Conservation (phyloP, 2,329 filamentous ascomycete species). For the Ceratocystis variospora region DNA sequence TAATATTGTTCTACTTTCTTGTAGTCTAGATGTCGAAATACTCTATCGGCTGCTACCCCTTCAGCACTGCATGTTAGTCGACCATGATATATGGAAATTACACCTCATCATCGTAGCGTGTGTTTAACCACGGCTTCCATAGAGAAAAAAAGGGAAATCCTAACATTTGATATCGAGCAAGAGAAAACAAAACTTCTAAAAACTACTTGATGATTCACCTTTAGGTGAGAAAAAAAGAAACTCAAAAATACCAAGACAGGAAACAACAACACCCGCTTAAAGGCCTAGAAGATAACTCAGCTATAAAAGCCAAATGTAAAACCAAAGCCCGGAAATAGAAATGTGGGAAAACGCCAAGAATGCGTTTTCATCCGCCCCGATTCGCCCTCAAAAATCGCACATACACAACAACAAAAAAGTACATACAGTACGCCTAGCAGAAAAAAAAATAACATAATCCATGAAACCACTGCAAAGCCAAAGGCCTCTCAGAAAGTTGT, state of each 20-base stretch:
- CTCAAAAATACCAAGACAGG: background rate
- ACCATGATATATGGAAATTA: too few species aligned
- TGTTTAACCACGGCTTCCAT: background rate
- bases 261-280: background rate
- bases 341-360: background rate
- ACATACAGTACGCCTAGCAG: conserved; percentile 3
- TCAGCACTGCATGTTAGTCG: too few species aligned
- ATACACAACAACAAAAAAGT: background rate
- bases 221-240: background rate
- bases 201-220: background rate
- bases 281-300: background rate
- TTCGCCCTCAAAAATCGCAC: background rate
- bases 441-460: background rate
- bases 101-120: background rate
- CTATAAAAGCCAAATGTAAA: background rate
- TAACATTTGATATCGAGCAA: background rate
- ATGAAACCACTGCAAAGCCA: background rate
- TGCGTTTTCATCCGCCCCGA: background rate
- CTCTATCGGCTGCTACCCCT: too few species aligned
- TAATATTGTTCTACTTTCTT: too few species aligned
- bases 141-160: background rate
- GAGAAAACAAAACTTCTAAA: background rate
- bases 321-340: background rate
- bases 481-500: background rate
- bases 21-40: too few species aligned